A percentile compares a stretch with the other conserved stretches of the same genome.
Conservation (phyloP, 2,329 filamentous ascomycete genomes). For the Teratosphaeriaceae sp. region DNA sequence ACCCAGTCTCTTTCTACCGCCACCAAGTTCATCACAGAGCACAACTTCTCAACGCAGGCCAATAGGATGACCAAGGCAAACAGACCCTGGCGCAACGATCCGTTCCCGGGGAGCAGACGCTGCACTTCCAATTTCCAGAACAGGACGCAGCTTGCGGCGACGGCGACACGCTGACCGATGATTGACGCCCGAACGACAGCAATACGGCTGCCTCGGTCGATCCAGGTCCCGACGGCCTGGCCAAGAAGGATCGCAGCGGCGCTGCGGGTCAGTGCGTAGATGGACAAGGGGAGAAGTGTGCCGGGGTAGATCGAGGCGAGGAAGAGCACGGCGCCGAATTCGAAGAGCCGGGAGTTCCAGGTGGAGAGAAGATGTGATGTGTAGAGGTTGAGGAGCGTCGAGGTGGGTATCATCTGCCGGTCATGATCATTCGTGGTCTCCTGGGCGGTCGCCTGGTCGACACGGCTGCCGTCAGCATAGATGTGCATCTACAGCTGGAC, state of each 20-base stretch:
- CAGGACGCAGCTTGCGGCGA: background rate
- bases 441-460: background rate
- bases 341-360: constrained; percentile 45
- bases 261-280: constrained; percentile 60
- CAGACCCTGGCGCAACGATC: constrained; percentile 11
- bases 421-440: background rate
- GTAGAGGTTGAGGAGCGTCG: constrained; percentile 34
- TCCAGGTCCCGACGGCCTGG: constrained; percentile 51
- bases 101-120: background rate
- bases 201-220: constrained; percentile 48
- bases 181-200: constrained; percentile 36
- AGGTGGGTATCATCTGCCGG: background rate
- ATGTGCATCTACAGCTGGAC: background rate
- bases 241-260: constrained; percentile 53
- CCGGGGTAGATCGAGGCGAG: constrained; percentile 40
- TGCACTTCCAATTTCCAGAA: background rate
- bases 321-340: constrained; percentile 45
- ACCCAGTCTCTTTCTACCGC: constrained; percentile 66
- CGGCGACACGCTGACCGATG: constrained; percentile 3
- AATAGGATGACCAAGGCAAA: constrained; percentile 42
- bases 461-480: background rate
- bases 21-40: constrained; percentile 58
- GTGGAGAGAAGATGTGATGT: constrained; percentile 42
- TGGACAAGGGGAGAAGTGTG: constrained; percentile 59
- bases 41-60: constrained; percentile 64